Conservation (phyloP, 2,329 filamentous ascomycete genomes). For the Monosporascus sp. region DNA sequence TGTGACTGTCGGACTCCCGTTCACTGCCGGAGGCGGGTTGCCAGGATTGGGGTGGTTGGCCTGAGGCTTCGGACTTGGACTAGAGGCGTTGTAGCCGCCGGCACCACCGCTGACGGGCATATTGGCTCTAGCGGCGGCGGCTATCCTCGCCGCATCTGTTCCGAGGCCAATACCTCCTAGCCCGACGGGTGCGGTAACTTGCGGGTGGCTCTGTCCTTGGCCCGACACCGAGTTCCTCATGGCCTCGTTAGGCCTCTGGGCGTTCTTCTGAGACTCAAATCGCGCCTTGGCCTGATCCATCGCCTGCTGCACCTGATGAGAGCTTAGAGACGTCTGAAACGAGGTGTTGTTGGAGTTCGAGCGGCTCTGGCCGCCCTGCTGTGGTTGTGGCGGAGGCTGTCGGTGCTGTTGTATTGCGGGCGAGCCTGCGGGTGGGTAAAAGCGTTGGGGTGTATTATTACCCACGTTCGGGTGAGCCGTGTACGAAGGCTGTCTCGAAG, state of each 20-base stretch:
- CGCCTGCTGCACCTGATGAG: conserved; percentile 26
- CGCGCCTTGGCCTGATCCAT: conserved; percentile 28
- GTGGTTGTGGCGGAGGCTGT: conserved; percentile 13
- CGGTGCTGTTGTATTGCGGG: conserved; percentile 20
- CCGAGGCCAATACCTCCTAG: conserved; percentile 26
- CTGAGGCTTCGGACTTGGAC: conserved; percentile 20
- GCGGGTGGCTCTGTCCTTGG: conserved; percentile 11
- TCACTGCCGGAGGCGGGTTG: conserved; percentile 12
- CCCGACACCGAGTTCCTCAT: conserved; percentile 16
- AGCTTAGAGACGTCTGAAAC: conserved; percentile 25
- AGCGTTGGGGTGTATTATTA: conserved; percentile 18
- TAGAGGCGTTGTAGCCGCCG: conserved; percentile 16
- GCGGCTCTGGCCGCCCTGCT: conserved; percentile 4
- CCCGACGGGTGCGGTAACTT: conserved; percentile 24
- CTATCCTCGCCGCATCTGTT: conserved; percentile 18
- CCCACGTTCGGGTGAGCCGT: conserved; percentile 20
- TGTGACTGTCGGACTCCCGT: conserved; percentile 16
- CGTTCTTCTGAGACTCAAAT: conserved; percentile 22
- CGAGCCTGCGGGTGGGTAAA: conserved; percentile 18
- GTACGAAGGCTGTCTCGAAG: conserved; percentile 22
- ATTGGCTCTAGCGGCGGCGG: conserved; percentile 14
- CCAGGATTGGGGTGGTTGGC: conserved; percentile 12
- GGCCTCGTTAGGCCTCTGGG: conserved; percentile 21
- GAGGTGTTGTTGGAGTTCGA: conserved; percentile 3
- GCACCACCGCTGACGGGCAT: conserved; percentile 11